Evolutionary conservation across 805 yeast genomes (phyloP), one percentile per base, ranked within the genome.

Genomic region (Candida suzukii): DNA sequence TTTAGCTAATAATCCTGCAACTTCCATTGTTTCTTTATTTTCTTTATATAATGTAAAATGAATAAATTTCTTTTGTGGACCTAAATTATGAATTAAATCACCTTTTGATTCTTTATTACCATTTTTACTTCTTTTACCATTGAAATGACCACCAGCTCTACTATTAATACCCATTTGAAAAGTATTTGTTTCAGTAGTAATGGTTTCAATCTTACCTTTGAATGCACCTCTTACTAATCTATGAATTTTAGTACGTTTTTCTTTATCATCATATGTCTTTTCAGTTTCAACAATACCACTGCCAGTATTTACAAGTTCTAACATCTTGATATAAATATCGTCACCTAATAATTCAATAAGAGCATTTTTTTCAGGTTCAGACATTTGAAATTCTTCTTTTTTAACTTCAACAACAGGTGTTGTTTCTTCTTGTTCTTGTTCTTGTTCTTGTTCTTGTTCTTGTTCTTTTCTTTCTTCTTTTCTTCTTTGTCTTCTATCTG

Each of bases 1-100:
- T 56, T 83, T 83, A 38, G 90, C 68, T 38, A 93, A 65, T 22
- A 83, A 63, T 17, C 79, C 73, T 1, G 93, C 93, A 13, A 87
- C 93, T 64, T 93, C 97, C 96, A 93, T 87, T 1, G 99, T 90
- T 51, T 93, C 99, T 58, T 90, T 85, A 64, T 93, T 93, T 57
- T 93, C 97, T 60, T 93, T 93, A 67, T 86, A 88, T 22, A 93
- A 66, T 12, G 84, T 78, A 54, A 90, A 83, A 53, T 84, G 90
- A 35, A 90, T 64, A 60, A 65, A 86, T 35, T 76, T 73, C 49
- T 80, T 80, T 42, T 71, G 68, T 24, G 82, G 78, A 2, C 96
- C 97, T 42, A 84, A 69, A 0, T 88, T 85, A 63, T 80, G 83
- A 48, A 78, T 76, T 36, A 80, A 71, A 3, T 74, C 73, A 21